Percentiles rank a stretch among this genome's conserved stretches.
Conservation (phyloP, 2,329 filamentous ascomycete species). For the Paecilomyces sp. region DNA sequence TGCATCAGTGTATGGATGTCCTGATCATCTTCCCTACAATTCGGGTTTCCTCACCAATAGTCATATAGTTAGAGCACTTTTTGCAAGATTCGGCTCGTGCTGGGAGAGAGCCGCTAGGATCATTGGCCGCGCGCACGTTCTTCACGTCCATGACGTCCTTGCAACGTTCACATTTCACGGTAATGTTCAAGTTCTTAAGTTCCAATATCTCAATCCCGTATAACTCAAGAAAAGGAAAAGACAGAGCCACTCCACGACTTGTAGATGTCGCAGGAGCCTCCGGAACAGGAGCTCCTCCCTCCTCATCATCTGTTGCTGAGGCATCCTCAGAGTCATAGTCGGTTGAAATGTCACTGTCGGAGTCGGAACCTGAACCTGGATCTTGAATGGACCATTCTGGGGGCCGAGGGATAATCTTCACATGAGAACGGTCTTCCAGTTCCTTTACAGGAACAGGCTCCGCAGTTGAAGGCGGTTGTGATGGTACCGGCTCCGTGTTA, state of each 20-base stretch:
- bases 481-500: constrained; percentile 8
- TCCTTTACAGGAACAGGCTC: constrained; percentile 1
- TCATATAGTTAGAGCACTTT: constrained; percentile 47
- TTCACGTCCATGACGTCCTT: constrained; percentile 65
- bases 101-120: constrained; percentile 29
- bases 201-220: constrained; percentile 71
- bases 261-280: constrained; percentile 32
- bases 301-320: constrained; percentile 37
- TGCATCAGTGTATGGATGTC: neutral
- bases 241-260: constrained; percentile 68
- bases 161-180: constrained; percentile 72
- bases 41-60: constrained; percentile 29
- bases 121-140: constrained; percentile 52
- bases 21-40: neutral
- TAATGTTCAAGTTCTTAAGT: constrained; percentile 58
- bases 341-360: constrained; percentile 32
- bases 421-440: constrained; percentile 52
- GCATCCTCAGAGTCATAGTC: constrained; percentile 39
- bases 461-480: constrained; percentile 10
- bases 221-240: constrained; percentile 70
- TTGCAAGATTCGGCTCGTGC: constrained; percentile 45
- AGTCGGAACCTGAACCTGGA: constrained; percentile 19
- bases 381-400: constrained; percentile 60
- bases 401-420: constrained; percentile 66
- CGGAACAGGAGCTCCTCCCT: constrained; percentile 31